phyloP scores from a whole-genome alignment of 2,329 filamentous ascomycete species.

The Ophiosphaerella korrae region DNA sequence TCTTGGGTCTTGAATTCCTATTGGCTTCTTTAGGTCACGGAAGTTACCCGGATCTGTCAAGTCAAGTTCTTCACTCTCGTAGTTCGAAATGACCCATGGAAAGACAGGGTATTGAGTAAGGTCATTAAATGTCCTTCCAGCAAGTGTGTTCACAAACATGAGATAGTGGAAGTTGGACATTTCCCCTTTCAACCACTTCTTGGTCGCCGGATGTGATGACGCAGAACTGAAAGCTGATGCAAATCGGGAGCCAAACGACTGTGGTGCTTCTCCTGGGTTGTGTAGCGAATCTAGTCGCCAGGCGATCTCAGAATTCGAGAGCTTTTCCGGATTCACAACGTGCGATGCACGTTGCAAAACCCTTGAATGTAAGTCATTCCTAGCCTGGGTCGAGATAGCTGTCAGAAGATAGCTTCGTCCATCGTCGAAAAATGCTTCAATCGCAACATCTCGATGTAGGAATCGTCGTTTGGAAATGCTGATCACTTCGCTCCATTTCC shows the following conservation, averaged over 20 bases:
- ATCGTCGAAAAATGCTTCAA: conserved; percentile 98
- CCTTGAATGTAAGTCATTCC: conserved; percentile 81
- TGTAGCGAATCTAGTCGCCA: conserved; percentile 90
- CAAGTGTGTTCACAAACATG: conserved; percentile 98
- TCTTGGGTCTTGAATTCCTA: conserved; percentile 83
- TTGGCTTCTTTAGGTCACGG: conserved; percentile 90
- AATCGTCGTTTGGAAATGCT: conserved; percentile 96
- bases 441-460: conserved; percentile 89
- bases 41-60: conserved; percentile 83
- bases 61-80: conserved; percentile 91
- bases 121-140: conserved; percentile 95
- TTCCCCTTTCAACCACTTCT: conserved; percentile 89
- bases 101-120: conserved; percentile 98
- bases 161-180: conserved; percentile 99
- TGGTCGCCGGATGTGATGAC: conserved; percentile 81
- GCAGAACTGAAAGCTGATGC: conserved; percentile 88
- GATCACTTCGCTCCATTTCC: conserved; percentile 93
- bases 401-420: conserved; percentile 94
- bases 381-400: conserved; percentile 71
- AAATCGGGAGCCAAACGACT: conserved; percentile 82
- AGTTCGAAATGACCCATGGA: conserved; percentile 95
- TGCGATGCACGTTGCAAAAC: conserved; percentile 81
- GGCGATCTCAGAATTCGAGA: conserved; percentile 80
- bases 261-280: conserved; percentile 65
- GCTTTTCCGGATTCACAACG: conserved; percentile 69